Evolutionary conservation across 257 asterid species (phyloP), one percentile per base, ranked within the genome.

Genomic region (Ilex aquifolium): DNA sequence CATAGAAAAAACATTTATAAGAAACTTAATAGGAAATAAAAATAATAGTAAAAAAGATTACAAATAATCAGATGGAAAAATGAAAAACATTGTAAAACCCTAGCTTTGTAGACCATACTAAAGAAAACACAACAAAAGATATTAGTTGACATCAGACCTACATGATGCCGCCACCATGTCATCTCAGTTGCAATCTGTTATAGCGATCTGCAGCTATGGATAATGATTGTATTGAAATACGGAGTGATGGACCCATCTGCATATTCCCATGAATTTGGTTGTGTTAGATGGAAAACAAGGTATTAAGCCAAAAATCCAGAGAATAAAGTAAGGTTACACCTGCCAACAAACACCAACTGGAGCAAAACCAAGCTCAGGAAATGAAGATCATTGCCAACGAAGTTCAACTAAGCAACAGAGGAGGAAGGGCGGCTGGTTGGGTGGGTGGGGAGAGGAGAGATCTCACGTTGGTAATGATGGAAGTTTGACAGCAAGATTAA

Each of bases 201-300:
- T 71, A 63, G 44, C 87, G 88, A 51, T 91, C 98, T 3, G 89
- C 94, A 44, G 95, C 98, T 79, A 88, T 71, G 0, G 98, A 86
- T 74, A 91, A 60, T 0, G 98, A 91, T 60, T 84, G 95, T 72
- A 91, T 83, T 7, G 96, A 74, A 51, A 91, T 78, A 32, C 91
- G 90, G 67, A 72, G 78, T 0, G 96, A 81, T 11, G 69, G 82
- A 49, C 98, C 98, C 95, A 91, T 88, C 98, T 91, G 95, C 87
- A 81, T n/a, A 57, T 66, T 56, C 42, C 59, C 31, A 57, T 21
- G 58, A 57, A 31, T 61, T 0, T 40, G 55, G 58, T 46, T 36
- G 71, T 27, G 44, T 31, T 10, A 55, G 32, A 57, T 46, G 1
- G 21, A 32, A 32, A 16, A 53, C 3, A 10, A 11, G 13, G 40